Evolutionary conservation across 352 stramenopile genomes (phyloP).

Genomic region (Pythium periplocum): DNA sequence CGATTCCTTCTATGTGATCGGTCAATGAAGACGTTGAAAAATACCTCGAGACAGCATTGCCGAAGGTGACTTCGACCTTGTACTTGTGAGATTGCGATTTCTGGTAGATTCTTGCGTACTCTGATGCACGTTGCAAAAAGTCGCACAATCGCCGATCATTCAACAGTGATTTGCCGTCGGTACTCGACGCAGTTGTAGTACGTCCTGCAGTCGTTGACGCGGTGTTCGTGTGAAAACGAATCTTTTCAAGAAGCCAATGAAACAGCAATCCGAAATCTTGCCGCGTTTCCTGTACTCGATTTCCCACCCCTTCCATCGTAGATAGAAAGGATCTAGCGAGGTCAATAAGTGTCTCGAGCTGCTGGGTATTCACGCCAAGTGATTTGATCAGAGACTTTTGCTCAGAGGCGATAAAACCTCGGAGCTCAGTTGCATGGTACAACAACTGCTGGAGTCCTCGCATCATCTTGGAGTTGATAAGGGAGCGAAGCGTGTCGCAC

Average conservation of each 20-base stretch:
- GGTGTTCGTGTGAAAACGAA: slow-evolving; percentile 53
- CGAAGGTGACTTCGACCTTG: slow-evolving; percentile 62
- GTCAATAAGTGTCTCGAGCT: slow-evolving; percentile 33
- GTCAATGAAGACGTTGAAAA: slow-evolving; percentile 15
- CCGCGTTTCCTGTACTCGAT: slow-evolving; percentile 42
- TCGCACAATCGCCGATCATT: slow-evolving; percentile 47
- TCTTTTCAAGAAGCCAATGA: slow-evolving; percentile 54
- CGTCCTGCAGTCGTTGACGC: slow-evolving; percentile 1
- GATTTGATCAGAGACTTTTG: not conserved
- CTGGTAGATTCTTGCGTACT: slow-evolving; percentile 30
- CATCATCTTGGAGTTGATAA: slow-evolving; percentile 38
- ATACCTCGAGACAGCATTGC: slow-evolving; percentile 41
- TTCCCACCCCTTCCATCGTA: slow-evolving; percentile 34
- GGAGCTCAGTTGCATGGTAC: slow-evolving; percentile 47
- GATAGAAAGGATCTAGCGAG: slow-evolving; percentile 30
- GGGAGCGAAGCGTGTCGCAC: slow-evolving; percentile 26
- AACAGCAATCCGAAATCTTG: slow-evolving; percentile 65
- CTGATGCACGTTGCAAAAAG: slow-evolving; percentile 44
- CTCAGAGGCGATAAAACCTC: not conserved
- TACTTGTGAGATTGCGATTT: slow-evolving; percentile 40
- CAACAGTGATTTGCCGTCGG: slow-evolving; percentile 39
- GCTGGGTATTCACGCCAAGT: slow-evolving; percentile 30
- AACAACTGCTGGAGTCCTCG: slow-evolving; percentile 27
- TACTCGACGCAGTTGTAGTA: not conserved
- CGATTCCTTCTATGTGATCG: slow-evolving; percentile 15